Base-by-base conservation (phyloP, 1,284 basidiomycete genomes). In the Cutaneotrichosporon arboriforme region DNA sequence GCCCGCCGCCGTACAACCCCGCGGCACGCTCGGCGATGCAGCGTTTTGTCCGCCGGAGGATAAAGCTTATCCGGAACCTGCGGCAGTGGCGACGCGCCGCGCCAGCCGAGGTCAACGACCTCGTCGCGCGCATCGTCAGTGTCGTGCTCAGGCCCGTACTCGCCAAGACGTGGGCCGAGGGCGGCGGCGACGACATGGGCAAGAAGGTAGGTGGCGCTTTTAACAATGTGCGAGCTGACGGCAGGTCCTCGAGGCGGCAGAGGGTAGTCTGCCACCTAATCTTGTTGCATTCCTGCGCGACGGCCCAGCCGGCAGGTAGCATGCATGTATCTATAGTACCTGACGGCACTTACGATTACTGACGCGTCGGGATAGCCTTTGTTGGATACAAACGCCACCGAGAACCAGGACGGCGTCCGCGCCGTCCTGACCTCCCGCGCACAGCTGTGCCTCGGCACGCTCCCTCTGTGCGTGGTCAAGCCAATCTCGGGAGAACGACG, bases 141-240 rank as follows among this genome's bases (percentile, higher is more conserved):
- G 76, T 80, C 15, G 80, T 80, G 55, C 78, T 93, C 45, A 62
- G 87, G 43, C 83, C 83, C 1, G 78, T 89, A 17, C 82, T 90
- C 5, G 81, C 84, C 57, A 81, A 79, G 51, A 86, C 86, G 5
- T 96, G 92, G 92, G 87, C 90, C 33, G 86, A 88, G 31, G 91
- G 92, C 14, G 91, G 90, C 1, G 47, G 41, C 9, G 81, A 85
- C 67, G 81, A 85, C 67, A 76, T 84, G 55, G 79, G 83, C 55
- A 75, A 75, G 46, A 83, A 83, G 80, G 89, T 88, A 57, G 66
- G 73, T 65, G 8, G 7, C 14, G 8, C 4, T 13, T 23, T 17
- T 13, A 8, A 8, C 14, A n/a, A n/a, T n/a, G n/a, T n/a, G n/a
- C n/a, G 8, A 51, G 42, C 54, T 54, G 33, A 49, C 44, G 18